Base-by-base conservation (phyloP, 345 rosid genomes). In the Hibiscus mutabilis region DNA sequence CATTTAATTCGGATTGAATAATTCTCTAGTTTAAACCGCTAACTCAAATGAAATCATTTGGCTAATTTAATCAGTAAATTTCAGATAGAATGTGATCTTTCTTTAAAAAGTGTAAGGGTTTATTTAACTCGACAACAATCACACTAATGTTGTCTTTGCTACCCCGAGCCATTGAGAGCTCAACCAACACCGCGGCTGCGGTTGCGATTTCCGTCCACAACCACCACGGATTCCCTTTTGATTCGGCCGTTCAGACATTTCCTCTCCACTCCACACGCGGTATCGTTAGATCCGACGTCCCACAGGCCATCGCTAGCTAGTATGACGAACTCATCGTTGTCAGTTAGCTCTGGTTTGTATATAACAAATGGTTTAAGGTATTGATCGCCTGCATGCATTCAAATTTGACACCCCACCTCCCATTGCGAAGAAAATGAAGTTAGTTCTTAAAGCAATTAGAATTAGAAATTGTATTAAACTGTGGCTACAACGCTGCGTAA, bases 261-360 rank as follows among this genome's bases (percentile, higher is more conserved):
- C 69, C 78, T 85, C 63, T 80, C 90, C 3, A 91, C 81, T 40
- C 72, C 81, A 67, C 91, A 87, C 0, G 96, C 96, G n/a, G 74
- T 76, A 33, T 85, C 86, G 57, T 89, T 91, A 1, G 93, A 78
- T 31, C 91, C 66, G 1, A 85, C 90, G 11, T 87, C 90, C 96
- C 97, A 91, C 21, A 94, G 63, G n/a, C 94, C 96, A 19, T 91
- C 94, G 8, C 89, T 88, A 2, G 92, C 96, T 31, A 89, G 82
- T 44, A 91, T 84, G 3, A 94, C 82, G 76, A 88, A 91, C 25
- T 89, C 91, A 49, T 94, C 93, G 1, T 44, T 29, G 21, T 77
- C 63, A 0, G 76, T 82, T 69, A 89, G 70, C 47, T 79, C 91
- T 0, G 91, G 95, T 52, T 82, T 83, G 0, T 84, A 77, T 60